Conservation (phyloP, 306 rosid species). For the Vigna reflexopilosa region DNA sequence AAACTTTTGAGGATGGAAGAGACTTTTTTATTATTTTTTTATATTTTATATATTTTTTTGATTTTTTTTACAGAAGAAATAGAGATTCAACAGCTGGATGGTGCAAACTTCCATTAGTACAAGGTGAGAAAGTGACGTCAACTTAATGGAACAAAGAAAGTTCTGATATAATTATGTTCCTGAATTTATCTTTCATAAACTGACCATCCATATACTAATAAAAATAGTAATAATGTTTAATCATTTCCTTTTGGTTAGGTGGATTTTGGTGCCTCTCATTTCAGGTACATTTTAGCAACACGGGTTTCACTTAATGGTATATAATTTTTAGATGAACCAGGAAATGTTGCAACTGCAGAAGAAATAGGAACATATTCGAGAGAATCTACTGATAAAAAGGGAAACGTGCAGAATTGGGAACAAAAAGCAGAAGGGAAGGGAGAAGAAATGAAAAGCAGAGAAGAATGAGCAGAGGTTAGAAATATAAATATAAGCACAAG, state of each 20-base stretch:
- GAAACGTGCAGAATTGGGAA: not conserved
- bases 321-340: not conserved
- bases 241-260: not conserved
- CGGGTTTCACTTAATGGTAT: not conserved
- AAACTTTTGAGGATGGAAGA: not conserved
- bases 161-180: not conserved
- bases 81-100: slow-evolving; percentile 32
- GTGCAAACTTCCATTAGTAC: not conserved
- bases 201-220: not conserved
- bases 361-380: slow-evolving; percentile 17
- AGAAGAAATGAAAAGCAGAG: not conserved
- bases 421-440: not conserved
- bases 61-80: too few species aligned
- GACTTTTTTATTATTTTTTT: not conserved
- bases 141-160: slow-evolving; percentile 31
- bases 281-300: not conserved
- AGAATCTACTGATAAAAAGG: not conserved
- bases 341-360: not conserved
- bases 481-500: not conserved
- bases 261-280: not conserved
- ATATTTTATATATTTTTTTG: too few species aligned
- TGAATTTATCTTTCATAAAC: not conserved
- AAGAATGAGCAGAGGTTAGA: not conserved
- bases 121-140: not conserved
- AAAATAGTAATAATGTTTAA: not conserved